Base-by-base conservation (phyloP, 2,329 filamentous ascomycete species). In the Pseudocercospora cruenta region DNA sequence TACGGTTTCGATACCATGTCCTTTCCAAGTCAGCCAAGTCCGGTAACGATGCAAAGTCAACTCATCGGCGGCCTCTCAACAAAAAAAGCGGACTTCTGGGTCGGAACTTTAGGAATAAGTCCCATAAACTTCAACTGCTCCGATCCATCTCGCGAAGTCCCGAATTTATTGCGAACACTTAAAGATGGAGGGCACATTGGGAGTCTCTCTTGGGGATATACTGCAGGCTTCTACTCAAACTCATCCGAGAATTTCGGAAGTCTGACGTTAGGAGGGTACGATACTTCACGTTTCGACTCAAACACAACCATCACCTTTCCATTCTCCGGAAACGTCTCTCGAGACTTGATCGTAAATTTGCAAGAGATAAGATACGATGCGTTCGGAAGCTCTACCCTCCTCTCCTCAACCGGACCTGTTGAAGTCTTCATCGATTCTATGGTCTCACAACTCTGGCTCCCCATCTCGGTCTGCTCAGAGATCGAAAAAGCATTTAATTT, bases 391-490 rank as follows among this genome's bases (percentile, higher is more conserved):
- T 26, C 36, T 9, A 51, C 60, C 51, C 28, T 39, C 51, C 57
- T 12, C 24, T 26, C 24, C 24, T 26, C 24, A 26, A 3, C 24
- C 5, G 3, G 5, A 26, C 5, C 24, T 2, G 5, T 26, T 5
- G 33, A 62, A 14, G 21, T 62, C n/a, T 66, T 72, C 61, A 75
- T 81, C 60, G 78, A 81, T 65, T 78, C 78, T 2, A 69, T 78
- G 9, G 72, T 80, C 1, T 68, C 79, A 1, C 74, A 81, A 7
- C 77, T 82, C 21, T 82, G 80, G 80, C 74, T 82, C 5, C 79
- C 24, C 24, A 26, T 26, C 24, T 26, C 24, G 24, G 5, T 26
- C 24, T 26, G 24, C 24, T 26, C 24, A 26, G 24, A 26, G 5
- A 80, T 81, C 60, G 77, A 76, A 55, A 57, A 73, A 5, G 75